Percentiles rank a stretch among this genome's conserved stretches.
Evolutionary conservation across 352 stramenopile species (phyloP).

Genomic region (Phytophthora hybrid): DNA sequence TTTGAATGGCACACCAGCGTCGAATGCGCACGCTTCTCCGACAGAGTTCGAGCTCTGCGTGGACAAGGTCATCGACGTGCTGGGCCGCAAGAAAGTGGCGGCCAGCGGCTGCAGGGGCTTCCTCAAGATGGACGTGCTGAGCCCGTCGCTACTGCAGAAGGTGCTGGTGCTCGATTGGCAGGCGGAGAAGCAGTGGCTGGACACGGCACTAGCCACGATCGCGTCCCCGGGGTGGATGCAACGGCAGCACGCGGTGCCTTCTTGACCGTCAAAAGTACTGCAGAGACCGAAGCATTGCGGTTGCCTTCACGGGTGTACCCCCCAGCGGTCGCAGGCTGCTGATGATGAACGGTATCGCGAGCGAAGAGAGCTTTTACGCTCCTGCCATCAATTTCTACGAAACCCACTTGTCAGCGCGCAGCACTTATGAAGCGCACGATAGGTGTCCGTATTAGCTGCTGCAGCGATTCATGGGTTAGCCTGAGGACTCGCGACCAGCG

Average conservation of each 20-base stretch:
- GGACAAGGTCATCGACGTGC: constrained; percentile 79
- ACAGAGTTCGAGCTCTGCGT: constrained; percentile 77
- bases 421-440: constrained; percentile 10
- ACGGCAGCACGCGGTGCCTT: constrained; percentile 76
- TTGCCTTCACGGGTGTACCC: constrained; percentile 61
- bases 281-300: constrained; percentile 54
- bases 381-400: constrained; percentile 69
- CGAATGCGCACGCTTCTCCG: constrained; percentile 42
- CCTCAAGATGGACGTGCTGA: constrained; percentile 84
- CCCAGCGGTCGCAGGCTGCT: constrained; percentile 61
- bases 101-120: constrained; percentile 65
- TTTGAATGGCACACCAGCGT: constrained; percentile 56
- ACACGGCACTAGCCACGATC: constrained; percentile 56
- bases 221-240: constrained; percentile 84
- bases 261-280: constrained; percentile 81
- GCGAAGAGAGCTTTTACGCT: constrained; percentile 51
- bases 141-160: constrained; percentile 61
- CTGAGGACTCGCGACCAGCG: constrained; percentile 49
- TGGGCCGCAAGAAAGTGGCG: constrained; percentile 61
- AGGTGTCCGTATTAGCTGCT: constrained; percentile 57
- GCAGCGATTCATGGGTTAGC: constrained; percentile 62
- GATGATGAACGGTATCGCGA: constrained; percentile 69
- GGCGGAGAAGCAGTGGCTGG: constrained; percentile 64
- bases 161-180: constrained; percentile 79
- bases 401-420: constrained; percentile 44